Evolutionary conservation across 345 rosid genomes (phyloP), one percentile per base, ranked within the genome.

Genomic region (Draba incana): DNA sequence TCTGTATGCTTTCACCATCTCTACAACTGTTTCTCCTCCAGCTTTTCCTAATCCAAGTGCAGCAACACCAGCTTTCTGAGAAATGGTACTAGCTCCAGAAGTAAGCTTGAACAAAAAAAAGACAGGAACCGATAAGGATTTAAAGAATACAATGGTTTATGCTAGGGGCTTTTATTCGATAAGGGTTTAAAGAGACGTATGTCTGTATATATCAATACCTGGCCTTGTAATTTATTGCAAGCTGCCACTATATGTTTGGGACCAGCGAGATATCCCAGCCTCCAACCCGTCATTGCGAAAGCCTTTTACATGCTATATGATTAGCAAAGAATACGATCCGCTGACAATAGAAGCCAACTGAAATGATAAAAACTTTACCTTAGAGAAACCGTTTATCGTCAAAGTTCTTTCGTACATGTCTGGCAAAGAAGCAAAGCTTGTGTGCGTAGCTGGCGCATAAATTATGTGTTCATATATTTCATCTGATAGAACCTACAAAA

Each of bases 261-360:
- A 47, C 98, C 99, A 30, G 99, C 98, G 27, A 95, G 57, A 63
- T 92, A 92, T 61, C 98, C 96, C 68, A 95, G 97, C 46, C 99
- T 84, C 99, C 99, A 95, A 24, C 99, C 98, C 78, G 99, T 95
- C 97, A 95, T 95, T 44, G 99, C 99, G 71, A 88, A 95, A 63
- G 99, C 92, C 99, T 92, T 92, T 74, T n/a, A 82, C 69, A 78
- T 44, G 12, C 68, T 20, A 57, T 10, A 69, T 2, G 25, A 57
- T 72, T 66, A 65, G 66, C 20, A 41, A 30, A 13, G 14, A 43
- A 43, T 48, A 41, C 12, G 14, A 30, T 20, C 0, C 2, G 5
- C 30, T 10, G 25, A 62, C 57, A 59, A 2, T 35, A 52, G 2
- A 59, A 51, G 35, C 57, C 68, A 59, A 15, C 3, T 15, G 15